Percentiles rank a stretch among this genome's conserved stretches.
Conservation (phyloP, 228 moss, liverwort and hornwort genomes). For the Sphagnum fallax region DNA sequence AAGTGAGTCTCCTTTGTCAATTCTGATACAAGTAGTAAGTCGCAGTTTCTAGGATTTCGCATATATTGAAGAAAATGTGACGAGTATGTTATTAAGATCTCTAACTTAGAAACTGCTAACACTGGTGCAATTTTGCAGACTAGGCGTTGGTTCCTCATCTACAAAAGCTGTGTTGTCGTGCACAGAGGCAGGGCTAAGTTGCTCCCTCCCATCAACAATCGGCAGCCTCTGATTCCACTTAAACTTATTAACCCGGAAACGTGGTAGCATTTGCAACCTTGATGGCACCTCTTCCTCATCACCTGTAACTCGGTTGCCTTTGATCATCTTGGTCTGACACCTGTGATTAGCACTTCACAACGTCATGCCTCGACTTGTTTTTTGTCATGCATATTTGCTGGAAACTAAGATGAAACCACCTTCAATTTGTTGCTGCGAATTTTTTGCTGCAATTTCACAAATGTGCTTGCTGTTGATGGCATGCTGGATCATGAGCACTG, state of each 20-base stretch:
- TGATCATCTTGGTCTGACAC: not conserved
- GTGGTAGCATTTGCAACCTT: conserved; percentile 34
- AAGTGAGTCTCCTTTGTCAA: conserved; percentile 11
- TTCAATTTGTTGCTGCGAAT: not conserved
- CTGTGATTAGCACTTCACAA: not conserved
- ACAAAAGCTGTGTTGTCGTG: conserved; percentile 42
- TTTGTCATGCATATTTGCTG: no score
- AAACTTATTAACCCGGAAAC: conserved; percentile 24
- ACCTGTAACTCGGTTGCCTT: conserved; percentile 8
- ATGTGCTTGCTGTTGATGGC: no score
- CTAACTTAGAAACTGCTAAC: conserved; percentile 30
- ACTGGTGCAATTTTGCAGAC: conserved; percentile 18
- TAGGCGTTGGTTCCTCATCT: conserved; percentile 46
- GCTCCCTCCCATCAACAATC: conserved; percentile 17
- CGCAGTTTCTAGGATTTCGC: conserved; percentile 10
- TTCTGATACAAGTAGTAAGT: conserved; percentile 56
- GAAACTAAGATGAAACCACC: no score
- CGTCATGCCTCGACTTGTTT: no score
- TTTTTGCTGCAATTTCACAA: not conserved
- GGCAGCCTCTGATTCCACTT: conserved; percentile 18
- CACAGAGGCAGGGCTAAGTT: conserved; percentile 58
- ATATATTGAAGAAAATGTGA: not conserved
- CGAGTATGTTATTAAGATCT: not conserved
- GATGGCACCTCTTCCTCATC: conserved; percentile 19
- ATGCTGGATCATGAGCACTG: no score